Conservation (phyloP, 2,329 filamentous ascomycete genomes). For the Clonostachys sp. region DNA sequence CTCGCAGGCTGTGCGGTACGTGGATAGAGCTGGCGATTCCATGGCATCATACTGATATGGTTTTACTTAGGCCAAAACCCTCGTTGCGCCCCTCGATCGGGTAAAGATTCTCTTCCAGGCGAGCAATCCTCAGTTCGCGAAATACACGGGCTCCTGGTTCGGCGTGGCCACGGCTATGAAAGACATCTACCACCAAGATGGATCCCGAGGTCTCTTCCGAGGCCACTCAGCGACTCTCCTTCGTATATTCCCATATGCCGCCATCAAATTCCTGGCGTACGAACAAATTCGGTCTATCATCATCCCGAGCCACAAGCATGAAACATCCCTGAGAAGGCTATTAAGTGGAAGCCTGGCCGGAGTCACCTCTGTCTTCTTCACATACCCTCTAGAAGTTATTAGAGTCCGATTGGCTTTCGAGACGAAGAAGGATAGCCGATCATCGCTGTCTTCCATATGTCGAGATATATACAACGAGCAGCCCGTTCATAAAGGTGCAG, state of each 20-base stretch:
- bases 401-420: slow-evolving; percentile 92
- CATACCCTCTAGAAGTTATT: slow-evolving; percentile 91
- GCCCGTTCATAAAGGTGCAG: slow-evolving; percentile 28
- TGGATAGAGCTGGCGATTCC: slow-evolving; percentile 8
- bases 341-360: slow-evolving; percentile 72
- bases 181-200: slow-evolving; percentile 76
- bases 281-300: slow-evolving; percentile 84
- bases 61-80: slow-evolving; percentile 73
- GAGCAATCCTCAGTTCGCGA: slow-evolving; percentile 87
- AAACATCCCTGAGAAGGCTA: slow-evolving; percentile 75
- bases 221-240: slow-evolving; percentile 92
- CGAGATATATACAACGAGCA: slow-evolving; percentile 82
- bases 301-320: slow-evolving; percentile 67
- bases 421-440: slow-evolving; percentile 69
- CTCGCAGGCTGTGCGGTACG: slow-evolving; percentile 87
- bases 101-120: slow-evolving; percentile 99
- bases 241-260: slow-evolving; percentile 94
- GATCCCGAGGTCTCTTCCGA: slow-evolving; percentile 74
- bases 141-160: slow-evolving; percentile 86
- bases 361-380: slow-evolving; percentile 89
- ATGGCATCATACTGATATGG: background rate
- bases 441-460: slow-evolving; percentile 72
- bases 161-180: slow-evolving; percentile 78
- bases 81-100: slow-evolving; percentile 91
- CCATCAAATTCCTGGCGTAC: slow-evolving; percentile 96